Base-by-base conservation (phyloP, 805 yeast species). In the Candida glaebosa region DNA sequence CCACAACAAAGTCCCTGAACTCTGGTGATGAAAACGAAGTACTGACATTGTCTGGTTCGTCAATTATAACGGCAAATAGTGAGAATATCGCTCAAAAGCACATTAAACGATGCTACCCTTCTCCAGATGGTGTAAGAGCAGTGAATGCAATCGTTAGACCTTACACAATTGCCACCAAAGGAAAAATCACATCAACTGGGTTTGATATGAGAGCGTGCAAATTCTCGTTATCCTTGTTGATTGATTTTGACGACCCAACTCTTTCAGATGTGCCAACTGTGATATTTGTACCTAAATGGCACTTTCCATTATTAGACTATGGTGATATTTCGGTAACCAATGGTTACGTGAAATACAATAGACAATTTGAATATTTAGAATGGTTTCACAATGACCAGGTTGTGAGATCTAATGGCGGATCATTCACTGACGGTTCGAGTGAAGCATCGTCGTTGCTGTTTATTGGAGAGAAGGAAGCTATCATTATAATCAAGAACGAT, bases 141-240 rank as follows among this genome's bases (percentile, higher is more conserved):
- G 71, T 77, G 1, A 77, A 75, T 38, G 88, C 96, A 0, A 76
- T 86, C 1, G 63, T 87, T 19, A 71, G 99, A 36, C 97, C 98
- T 2, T 84, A 73, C 48, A 82, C 89, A 1, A 58, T 81, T 1
- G 76, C 82, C 3, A 71, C 83, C 0, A 71, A 70, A 25, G 98
- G 98, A 2, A 51, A 52, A 1, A 72, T 84, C 10, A 55, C 55
- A 4, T 59, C 63, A 15, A 76, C 82, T 12, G 79, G 73, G 38
- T 89, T 89, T 58, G 81, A 85, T 44, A 50, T 85, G 38, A 61
- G 62, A 33, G 57, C 63, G 3, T 65, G 67, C 16, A 61, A 55
- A 20, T 87, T 79, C 56, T 54, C 57, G 0, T 58, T 87, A 42
- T 69, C 72, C 8, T 56, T 89, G 12, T 48, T 54, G 9, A 41